A percentile compares a stretch with the other conserved stretches of the same genome.
phyloP scores from a whole-genome alignment of 2,329 filamentous ascomycete genomes.

The Fusarium sp. region DNA sequence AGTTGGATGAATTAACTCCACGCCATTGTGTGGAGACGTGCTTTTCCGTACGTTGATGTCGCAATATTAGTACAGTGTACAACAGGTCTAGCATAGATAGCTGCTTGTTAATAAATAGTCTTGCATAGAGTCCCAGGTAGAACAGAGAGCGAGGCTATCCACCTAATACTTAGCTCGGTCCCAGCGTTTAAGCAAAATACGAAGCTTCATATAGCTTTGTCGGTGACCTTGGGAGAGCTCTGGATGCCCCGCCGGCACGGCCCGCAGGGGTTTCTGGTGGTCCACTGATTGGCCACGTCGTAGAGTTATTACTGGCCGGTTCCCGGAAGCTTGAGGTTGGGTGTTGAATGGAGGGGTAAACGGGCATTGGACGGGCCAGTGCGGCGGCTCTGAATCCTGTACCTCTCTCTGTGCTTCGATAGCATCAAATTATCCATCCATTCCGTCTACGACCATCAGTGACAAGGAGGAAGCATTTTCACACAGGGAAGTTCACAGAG shows the following conservation, averaged over 20 bases:
- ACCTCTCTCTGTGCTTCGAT: slow-evolving; percentile 1
- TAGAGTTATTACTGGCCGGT: slow-evolving; percentile 21
- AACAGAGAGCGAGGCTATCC: background rate
- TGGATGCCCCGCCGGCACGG: slow-evolving; percentile 45
- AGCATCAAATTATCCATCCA: slow-evolving; percentile 17
- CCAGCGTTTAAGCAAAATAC: background rate
- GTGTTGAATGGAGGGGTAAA: slow-evolving; percentile 33
- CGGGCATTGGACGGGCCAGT: slow-evolving; percentile 18
- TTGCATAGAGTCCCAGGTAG: no score
- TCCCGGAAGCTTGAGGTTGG: slow-evolving; percentile 24
- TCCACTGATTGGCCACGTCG: slow-evolving; percentile 34
- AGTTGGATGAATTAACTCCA: slow-evolving; percentile 16
- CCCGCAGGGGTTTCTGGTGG: slow-evolving; percentile 34
- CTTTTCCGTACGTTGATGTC: background rate
- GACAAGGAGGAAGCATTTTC: background rate
- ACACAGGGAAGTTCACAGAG: slow-evolving; percentile 23
- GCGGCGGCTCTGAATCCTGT: slow-evolving; percentile 17
- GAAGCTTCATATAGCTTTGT: slow-evolving; percentile 18
- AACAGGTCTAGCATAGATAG: background rate
- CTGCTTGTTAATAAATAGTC: background rate
- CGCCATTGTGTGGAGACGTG: slow-evolving; percentile 19
- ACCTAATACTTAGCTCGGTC: background rate
- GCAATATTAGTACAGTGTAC: background rate
- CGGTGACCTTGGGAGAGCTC: slow-evolving; percentile 17
- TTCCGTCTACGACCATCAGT: slow-evolving; percentile 3